A percentile compares a stretch with the other conserved stretches of the same genome.
Conservation (phyloP, 768 basidiomycete species). For the Lentinus brumalis region DNA sequence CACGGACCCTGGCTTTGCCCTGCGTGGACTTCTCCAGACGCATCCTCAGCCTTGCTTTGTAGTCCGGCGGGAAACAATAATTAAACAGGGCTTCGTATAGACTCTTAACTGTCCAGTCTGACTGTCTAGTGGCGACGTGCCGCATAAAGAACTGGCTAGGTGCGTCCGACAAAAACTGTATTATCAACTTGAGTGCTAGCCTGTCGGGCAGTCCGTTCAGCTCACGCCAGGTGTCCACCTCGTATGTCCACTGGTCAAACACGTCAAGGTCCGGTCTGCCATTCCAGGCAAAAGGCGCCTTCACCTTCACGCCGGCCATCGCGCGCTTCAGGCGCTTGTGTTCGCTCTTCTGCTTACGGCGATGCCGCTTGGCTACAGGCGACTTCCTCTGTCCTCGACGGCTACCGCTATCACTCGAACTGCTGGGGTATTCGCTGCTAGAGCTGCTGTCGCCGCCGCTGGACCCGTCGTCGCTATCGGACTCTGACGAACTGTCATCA, state of each 20-base stretch:
- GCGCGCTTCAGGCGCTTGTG: conserved; percentile 5
- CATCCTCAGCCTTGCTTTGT: no score
- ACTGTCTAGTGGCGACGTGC: conserved; percentile 16
- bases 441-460: neutral
- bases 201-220: no score
- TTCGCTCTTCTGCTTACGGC: neutral
- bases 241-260: no score
- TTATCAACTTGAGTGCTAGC: no score
- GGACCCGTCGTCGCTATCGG: neutral
- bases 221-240: no score
- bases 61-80: conserved; percentile 21
- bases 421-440: neutral
- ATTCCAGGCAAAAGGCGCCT: no score
- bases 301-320: no score
- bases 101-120: conserved; percentile 16
- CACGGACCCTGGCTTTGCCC: no score
- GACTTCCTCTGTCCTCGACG: neutral
- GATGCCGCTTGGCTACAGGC: neutral
- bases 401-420: neutral
- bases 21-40: no score
- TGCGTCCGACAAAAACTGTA: conserved; percentile 11
- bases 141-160: conserved; percentile 27
- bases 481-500: no score
- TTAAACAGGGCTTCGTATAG: conserved; percentile 17
- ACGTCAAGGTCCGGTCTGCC: no score